A percentile compares a stretch with the other conserved stretches of the same genome.
These are phyloP conservation scores for Phytophthora pistaciae DNA, from an alignment of 352 stramenopile genomes.

Conservation along the genomic window DNA sequence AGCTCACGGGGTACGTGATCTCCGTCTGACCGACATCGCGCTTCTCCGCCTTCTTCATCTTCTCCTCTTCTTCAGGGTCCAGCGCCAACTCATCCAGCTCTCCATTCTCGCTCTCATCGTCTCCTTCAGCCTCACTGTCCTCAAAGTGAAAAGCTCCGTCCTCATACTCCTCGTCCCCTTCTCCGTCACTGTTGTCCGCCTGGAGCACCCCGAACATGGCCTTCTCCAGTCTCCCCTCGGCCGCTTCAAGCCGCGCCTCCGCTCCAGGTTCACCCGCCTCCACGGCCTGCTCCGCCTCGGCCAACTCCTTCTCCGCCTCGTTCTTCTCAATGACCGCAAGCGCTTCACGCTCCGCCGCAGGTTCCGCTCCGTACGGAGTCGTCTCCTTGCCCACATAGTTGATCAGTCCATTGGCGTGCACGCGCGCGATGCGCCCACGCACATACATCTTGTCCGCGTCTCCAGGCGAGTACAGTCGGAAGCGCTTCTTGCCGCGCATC, in stretches of 20 bases:
- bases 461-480: conserved; percentile 94
- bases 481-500: conserved; percentile 93
- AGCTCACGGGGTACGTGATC: conserved; percentile 78
- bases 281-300: conserved; percentile 60
- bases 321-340: conserved; percentile 73
- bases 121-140: conserved; percentile 73
- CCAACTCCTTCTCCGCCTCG: conserved; percentile 69
- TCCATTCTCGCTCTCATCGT: conserved; percentile 48
- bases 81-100: conserved; percentile 64
- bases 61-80: conserved; percentile 50
- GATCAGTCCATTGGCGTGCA: conserved; percentile 97
- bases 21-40: conserved; percentile 52
- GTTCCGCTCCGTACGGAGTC: conserved; percentile 81
- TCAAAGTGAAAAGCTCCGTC: conserved; percentile 56
- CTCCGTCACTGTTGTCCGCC: conserved; percentile 56
- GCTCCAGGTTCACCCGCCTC: conserved; percentile 58
- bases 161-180: conserved; percentile 62
- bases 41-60: conserved; percentile 33
- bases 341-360: conserved; percentile 57
- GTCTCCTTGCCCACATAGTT: conserved; percentile 94
- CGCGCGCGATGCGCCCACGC: conserved; percentile 74
- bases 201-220: conserved; percentile 85
- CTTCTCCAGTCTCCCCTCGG: conserved; percentile 71
- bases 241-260: conserved; percentile 53
- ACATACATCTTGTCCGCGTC: conserved; percentile 94